These are phyloP conservation scores for Fraxinus angustifolia DNA, from an alignment of 305 asterid species.

Conservation along the genomic window DNA sequence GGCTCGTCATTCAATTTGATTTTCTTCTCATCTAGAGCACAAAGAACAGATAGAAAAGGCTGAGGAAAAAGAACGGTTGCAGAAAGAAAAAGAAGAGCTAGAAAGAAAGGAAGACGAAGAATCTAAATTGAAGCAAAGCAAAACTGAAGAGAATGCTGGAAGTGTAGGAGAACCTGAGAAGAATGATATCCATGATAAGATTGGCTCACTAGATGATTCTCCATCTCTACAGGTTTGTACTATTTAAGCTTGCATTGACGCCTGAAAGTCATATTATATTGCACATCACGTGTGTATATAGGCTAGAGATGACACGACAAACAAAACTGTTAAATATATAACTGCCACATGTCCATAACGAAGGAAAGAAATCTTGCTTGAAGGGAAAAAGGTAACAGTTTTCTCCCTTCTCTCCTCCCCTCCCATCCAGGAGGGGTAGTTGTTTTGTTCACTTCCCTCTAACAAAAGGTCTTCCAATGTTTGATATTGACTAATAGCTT, in stretches of 20 bases:
- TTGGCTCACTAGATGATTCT: constrained; percentile 40
- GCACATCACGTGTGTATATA: constrained; percentile 9
- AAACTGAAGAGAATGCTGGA: constrained; percentile 26
- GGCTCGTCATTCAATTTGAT: not conserved
- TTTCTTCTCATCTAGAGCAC: constrained; percentile 42
- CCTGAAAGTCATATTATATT: constrained; percentile 4
- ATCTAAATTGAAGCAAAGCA: constrained; percentile 25
- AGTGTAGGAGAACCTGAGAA: constrained; percentile 25
- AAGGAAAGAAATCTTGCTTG: not conserved
- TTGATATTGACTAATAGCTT: not conserved
- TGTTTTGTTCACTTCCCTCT: not conserved
- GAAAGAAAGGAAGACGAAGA: constrained; percentile 31
- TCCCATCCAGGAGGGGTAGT: not conserved
- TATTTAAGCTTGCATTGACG: constrained; percentile 1
- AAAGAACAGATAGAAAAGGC: constrained; percentile 89
- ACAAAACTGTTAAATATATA: constrained; percentile 5
- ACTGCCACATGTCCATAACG: constrained; percentile 1
- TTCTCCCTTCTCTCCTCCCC: not conserved
- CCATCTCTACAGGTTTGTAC: constrained; percentile 48
- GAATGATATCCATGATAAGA: constrained; percentile 40
- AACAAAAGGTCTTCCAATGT: not conserved
- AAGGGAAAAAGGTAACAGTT: not conserved
- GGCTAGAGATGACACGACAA: constrained; percentile 1
- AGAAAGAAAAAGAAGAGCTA: constrained; percentile 2
- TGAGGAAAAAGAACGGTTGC: constrained; percentile 66